phyloP scores from a whole-genome alignment of 352 stramenopile genomes.

The Pythium scleroteichum region DNA sequence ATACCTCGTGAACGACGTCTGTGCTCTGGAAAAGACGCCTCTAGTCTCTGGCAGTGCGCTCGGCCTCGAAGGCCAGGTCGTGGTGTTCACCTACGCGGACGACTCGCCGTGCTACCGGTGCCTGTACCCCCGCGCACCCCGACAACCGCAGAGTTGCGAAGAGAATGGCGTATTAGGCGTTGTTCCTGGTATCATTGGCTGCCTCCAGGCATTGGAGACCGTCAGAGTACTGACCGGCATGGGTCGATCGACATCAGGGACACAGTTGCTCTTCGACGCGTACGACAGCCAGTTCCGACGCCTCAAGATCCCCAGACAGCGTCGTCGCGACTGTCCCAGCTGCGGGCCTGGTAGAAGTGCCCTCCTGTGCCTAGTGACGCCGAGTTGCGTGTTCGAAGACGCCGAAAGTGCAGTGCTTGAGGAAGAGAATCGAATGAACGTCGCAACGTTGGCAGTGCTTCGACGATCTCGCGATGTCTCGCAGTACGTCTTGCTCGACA shows the following conservation, averaged over 20 bases:
- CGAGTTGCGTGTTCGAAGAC: neutral
- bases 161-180: conserved; percentile 97
- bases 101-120: conserved; percentile 94
- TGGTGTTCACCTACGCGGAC: conserved; percentile 90
- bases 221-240: conserved; percentile 90
- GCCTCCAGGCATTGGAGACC: conserved; percentile 92
- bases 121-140: conserved; percentile 90
- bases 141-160: conserved; percentile 82
- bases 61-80: conserved; percentile 95
- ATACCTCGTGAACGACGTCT: conserved; percentile 97
- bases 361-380: neutral
- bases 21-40: conserved; percentile 76
- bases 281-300: conserved; percentile 71
- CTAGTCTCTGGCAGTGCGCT: conserved; percentile 95
- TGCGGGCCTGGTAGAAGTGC: conserved; percentile 10
- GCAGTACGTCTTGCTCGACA: conserved; percentile 63
- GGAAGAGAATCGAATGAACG: conserved; percentile 36
- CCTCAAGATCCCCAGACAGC: conserved; percentile 50
- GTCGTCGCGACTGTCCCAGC: conserved; percentile 41
- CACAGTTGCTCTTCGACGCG: conserved; percentile 81
- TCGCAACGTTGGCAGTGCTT: conserved; percentile 39
- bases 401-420: conserved; percentile 24
- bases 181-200: conserved; percentile 93
- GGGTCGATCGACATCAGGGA: conserved; percentile 53
- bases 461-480: neutral